phyloP scores from a whole-genome alignment of 352 stramenopile genomes.

The Phytophthora litchii region DNA sequence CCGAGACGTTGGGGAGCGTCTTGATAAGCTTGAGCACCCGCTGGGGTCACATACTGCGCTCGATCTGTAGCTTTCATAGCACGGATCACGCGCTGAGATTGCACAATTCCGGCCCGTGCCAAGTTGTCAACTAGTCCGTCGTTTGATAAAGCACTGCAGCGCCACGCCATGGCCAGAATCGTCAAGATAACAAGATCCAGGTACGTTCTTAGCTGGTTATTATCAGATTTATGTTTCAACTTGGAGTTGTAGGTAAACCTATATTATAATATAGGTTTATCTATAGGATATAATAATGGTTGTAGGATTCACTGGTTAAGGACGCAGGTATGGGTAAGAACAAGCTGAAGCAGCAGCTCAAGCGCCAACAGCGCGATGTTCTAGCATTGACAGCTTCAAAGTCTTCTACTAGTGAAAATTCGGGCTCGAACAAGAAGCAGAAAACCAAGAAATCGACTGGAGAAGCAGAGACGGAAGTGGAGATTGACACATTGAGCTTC shows the following conservation, averaged over 20 bases:
- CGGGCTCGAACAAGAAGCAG: slow-evolving; percentile 32
- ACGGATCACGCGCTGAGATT: slow-evolving; percentile 58
- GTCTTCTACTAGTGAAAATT: slow-evolving; percentile 12
- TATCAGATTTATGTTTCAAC: slow-evolving; percentile 13
- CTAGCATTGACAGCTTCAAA: background rate
- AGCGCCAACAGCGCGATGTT: slow-evolving; percentile 37
- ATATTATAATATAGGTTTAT: too few species aligned
- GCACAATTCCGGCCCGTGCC: slow-evolving; percentile 63
- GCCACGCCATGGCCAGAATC: slow-evolving; percentile 67
- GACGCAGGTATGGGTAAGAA: slow-evolving; percentile 45
- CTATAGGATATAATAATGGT: background rate
- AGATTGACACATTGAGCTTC: slow-evolving; percentile 59
- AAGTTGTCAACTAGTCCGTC: slow-evolving; percentile 80
- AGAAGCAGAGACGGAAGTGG: slow-evolving; percentile 38
- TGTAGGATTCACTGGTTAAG: slow-evolving; percentile 2
- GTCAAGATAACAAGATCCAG: slow-evolving; percentile 7
- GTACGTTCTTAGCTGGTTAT: slow-evolving; percentile 5
- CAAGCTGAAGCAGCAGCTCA: slow-evolving; percentile 46
- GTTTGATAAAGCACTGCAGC: slow-evolving; percentile 70
- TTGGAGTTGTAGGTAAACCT: too few species aligned
- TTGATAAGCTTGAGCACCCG: slow-evolving; percentile 61
- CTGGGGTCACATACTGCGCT: slow-evolving; percentile 55
- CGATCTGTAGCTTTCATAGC: slow-evolving; percentile 86
- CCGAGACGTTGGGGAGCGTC: slow-evolving; percentile 87
- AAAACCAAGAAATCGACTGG: slow-evolving; percentile 35